Base-by-base conservation (phyloP, 257 asterid species). In the Galeopsis tetrahit region DNA sequence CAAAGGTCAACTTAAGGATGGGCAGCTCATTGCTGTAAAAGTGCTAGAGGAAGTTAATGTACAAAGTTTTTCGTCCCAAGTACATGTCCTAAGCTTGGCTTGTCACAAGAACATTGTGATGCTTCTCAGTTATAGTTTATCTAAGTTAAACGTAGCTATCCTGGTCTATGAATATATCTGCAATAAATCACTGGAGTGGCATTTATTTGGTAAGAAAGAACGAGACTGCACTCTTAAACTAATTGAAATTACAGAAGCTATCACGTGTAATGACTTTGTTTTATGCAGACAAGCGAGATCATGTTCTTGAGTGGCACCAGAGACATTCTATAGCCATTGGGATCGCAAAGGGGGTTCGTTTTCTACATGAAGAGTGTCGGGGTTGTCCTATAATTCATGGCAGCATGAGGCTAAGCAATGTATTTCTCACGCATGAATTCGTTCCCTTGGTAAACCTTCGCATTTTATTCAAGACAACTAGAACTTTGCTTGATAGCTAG, bases 281-380 rank as follows among this genome's bases (percentile, higher is more conserved):
- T 21, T 32, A 10, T 70, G 43, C 67, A 88, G 92, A 83, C 69
- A 80, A 81, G 65, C 10, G 67, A 13, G 84, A 68, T 2, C 43
- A 63, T 66, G 80, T 77, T 71, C 90, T 90, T 32, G 85, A 77
- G 67, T 90, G 97, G 97, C 85, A 80, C 62, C 85, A 36, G 10
- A 85, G 97, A 69, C 78, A 72, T 75, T 83, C 89, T 58, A 84
- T 88, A 73, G 97, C 93, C 46, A 57, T 83, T 69, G 97, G 92
- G 57, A 90, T 85, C 33, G 97, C 96, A 11, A 89, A 90, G 81
- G 97, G 92, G 57, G 71, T 88, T 74, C 87, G 86, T 35, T 88
- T 76, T 72, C 84, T 90, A 28, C 97, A 90, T 48, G 94, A 90
- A 63, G 96, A 90, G 77, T 90, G 92, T 64, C 84, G 88, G 14